These are phyloP conservation scores for Bruguiera sexangula DNA, from an alignment of 345 rosid species.

Conservation along the genomic window DNA sequence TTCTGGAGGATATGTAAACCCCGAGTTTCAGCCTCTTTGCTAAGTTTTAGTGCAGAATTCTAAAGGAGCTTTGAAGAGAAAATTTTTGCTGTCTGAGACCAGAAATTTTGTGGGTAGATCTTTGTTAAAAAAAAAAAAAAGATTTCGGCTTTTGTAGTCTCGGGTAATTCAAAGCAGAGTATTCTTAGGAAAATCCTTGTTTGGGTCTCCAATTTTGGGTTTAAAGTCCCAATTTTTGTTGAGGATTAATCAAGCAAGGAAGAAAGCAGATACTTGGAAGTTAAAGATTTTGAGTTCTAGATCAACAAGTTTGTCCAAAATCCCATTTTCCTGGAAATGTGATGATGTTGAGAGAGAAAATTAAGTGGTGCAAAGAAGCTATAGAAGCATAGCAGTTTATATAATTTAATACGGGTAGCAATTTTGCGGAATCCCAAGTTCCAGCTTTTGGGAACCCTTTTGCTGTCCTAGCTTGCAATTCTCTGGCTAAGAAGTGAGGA, in stretches of 20 bases:
- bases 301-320: neutral
- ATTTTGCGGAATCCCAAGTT: constrained; percentile 19
- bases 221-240: neutral
- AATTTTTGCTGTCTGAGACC: neutral
- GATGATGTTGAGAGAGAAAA: neutral
- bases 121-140: neutral
- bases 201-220: constrained; percentile 1
- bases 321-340: constrained; percentile 17
- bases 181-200: neutral
- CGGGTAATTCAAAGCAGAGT: constrained; percentile 4
- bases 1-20: neutral
- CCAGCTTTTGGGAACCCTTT: constrained; percentile 5
- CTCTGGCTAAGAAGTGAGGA: neutral
- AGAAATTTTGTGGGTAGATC: neutral
- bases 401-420: neutral
- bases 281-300: constrained; percentile 4
- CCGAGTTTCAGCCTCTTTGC: neutral
- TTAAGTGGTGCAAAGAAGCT: no score
- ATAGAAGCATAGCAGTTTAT: neutral
- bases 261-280: neutral
- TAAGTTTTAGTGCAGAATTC: neutral
- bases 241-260: neutral
- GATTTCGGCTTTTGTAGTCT: neutral
- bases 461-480: constrained; percentile 3
- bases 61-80: neutral